Base-by-base conservation (phyloP, 257 asterid species). In the Solanum stenotomum region DNA sequence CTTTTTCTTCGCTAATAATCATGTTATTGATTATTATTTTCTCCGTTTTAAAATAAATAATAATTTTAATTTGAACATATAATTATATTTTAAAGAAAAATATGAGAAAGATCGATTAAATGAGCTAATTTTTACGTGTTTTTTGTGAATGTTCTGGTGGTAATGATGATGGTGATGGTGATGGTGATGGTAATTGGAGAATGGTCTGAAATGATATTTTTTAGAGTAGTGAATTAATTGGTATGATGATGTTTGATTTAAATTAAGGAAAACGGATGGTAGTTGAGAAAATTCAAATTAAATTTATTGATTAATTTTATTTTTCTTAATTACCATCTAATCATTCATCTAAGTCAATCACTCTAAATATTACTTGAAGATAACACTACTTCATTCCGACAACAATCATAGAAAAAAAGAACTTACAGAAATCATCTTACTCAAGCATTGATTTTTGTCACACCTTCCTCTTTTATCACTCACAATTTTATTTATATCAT, bases 101-200 rank as follows among this genome's bases (percentile, higher is more conserved):
- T 52, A 52, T 18, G 63, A 52, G 4, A 52, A 56, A 56, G n/a
- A 18, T 18, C 0, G 4, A 8, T 56, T 56, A 56, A 56, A 56
- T 56, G n/a, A 52, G 0, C 16, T 52, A 52, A 16, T 2, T 52
- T 52, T 52, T 5, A 52, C 0, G 3, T 52, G 3, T 52, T 49
- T 52, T 52, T 16, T 6, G 9, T 2, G 23, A 3, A 5, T 0
- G 1, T 16, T 6, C 18, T 1, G 6, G 0, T 44, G 5, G 0
- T 44, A 4, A 44, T 0, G 1, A 4, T 13, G 52, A 46, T 46
- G 52, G 52, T 12, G 16, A 44, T 42, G 31, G n/a, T n/a, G n/a
- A n/a, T n/a, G 29, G 29, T 1, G 29, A 29, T 29, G 15, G 52
- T 44, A 6, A 44, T 44, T 46, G 18, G 2, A 46, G 56, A 46